phyloP scores from a whole-genome alignment of 139 green algal genomes.

The Zygnema circumcarinatum region DNA sequence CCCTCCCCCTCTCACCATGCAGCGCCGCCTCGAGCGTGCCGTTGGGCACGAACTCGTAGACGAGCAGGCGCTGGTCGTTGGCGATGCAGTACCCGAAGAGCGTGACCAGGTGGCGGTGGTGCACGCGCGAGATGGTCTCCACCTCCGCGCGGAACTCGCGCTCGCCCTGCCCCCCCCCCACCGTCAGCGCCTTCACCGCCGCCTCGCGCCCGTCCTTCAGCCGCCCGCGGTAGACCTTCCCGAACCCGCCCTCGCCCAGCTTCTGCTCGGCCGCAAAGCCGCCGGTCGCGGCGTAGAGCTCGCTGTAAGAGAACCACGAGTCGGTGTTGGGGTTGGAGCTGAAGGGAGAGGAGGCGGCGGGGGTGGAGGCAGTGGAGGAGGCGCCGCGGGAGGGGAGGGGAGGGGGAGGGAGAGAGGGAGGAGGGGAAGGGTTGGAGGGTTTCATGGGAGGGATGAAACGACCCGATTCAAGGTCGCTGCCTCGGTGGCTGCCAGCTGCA shows the following conservation, averaged over 20 bases:
- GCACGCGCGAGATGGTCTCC: conserved; percentile 53
- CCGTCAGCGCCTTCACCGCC: conserved; percentile 51
- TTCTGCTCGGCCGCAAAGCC: conserved; percentile 28
- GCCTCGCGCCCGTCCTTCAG: conserved; percentile 25
- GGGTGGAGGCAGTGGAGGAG: background rate
- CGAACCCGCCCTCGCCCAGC: conserved; percentile 56
- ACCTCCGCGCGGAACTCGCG: conserved; percentile 56
- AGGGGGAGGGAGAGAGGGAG: background rate
- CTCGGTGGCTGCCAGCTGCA: no score
- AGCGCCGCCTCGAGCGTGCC: conserved; percentile 54
- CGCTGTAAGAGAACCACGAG: conserved; percentile 46
- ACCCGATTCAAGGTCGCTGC: no score
- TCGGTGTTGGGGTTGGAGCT: conserved; percentile 13
- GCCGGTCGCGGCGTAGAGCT: conserved; percentile 38
- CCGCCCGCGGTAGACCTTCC: conserved; percentile 40
- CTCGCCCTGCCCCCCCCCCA: conserved; percentile 37
- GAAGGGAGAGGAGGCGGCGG: background rate
- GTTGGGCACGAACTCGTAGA: conserved; percentile 60
- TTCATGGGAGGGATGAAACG: background rate
- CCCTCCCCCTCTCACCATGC: conserved; percentile 36
- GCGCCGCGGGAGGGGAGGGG: background rate
- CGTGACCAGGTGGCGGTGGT: conserved; percentile 58
- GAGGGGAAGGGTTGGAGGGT: background rate
- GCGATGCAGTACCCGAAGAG: conserved; percentile 59
- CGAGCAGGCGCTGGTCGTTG: conserved; percentile 56